A percentile compares a stretch with the other conserved stretches of the same genome.
Evolutionary conservation across 1,284 basidiomycete genomes (phyloP).

Genomic region (Hymenochaete sp.): DNA sequence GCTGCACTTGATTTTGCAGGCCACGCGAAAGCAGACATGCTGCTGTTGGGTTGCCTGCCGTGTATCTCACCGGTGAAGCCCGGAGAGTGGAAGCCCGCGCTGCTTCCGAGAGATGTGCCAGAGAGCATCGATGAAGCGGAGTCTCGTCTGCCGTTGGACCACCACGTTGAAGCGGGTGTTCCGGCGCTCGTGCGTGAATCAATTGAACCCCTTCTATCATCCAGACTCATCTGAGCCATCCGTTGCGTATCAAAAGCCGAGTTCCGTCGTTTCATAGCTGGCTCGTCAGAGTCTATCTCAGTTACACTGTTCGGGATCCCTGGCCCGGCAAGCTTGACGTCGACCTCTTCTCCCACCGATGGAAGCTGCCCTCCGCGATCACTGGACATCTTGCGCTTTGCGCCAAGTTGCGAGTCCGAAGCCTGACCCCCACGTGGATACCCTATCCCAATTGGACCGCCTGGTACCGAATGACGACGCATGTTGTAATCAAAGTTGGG

Average conservation of each 20-base stretch:
- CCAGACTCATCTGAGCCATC: conserved; percentile 60
- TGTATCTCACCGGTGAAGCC: conserved; percentile 57
- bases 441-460: conserved; percentile 25
- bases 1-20: conserved; percentile 38
- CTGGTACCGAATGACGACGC: conserved; percentile 57
- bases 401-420: conserved; percentile 32
- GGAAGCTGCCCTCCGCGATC: conserved; percentile 43
- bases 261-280: conserved; percentile 68
- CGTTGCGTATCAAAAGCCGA: conserved; percentile 69
- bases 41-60: conserved; percentile 48
- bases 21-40: conserved; percentile 66
- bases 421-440: conserved; percentile 14
- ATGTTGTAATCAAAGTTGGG: conserved; percentile 53
- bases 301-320: conserved; percentile 47
- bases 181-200: conserved; percentile 42
- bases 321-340: conserved; percentile 60
- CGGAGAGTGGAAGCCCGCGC: conserved; percentile 38
- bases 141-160: conserved; percentile 61
- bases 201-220: conserved; percentile 68
- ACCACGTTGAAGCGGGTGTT: conserved; percentile 34
- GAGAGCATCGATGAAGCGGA: conserved; percentile 61
- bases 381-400: conserved; percentile 72
- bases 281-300: conserved; percentile 51
- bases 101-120: conserved; percentile 47
- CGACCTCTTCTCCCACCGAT: conserved; percentile 48